Conservation (phyloP, 1,284 basidiomycete species). For the Ceratobasidium sp. region DNA sequence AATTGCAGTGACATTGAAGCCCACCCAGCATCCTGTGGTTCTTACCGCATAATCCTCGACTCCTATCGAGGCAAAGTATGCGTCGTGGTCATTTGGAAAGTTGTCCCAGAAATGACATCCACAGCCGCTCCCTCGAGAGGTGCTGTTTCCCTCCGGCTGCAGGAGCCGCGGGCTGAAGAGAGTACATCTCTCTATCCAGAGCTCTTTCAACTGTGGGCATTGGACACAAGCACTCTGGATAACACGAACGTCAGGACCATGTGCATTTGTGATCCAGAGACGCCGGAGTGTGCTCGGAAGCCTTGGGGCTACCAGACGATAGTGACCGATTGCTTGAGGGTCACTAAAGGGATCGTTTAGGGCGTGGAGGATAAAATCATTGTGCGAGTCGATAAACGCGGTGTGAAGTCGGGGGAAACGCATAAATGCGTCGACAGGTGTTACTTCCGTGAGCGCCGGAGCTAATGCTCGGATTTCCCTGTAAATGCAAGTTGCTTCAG, state of each 20-base stretch:
- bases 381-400: conserved; percentile 24
- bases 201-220: conserved; percentile 19
- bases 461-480: conserved; percentile 23
- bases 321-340: conserved; percentile 11
- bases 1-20: neutral
- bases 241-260: conserved; percentile 24
- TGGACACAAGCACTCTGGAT: conserved; percentile 9
- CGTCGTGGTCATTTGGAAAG: conserved; percentile 29
- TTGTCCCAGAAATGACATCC: conserved; percentile 16
- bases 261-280: conserved; percentile 13
- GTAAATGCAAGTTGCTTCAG: neutral
- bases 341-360: neutral
- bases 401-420: conserved; percentile 18
- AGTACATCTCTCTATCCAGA: conserved; percentile 25
- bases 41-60: conserved; percentile 33
- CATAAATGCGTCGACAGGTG: conserved; percentile 3
- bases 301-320: conserved; percentile 11
- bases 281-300: conserved; percentile 23
- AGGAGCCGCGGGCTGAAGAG: conserved; percentile 17
- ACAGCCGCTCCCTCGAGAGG: neutral
- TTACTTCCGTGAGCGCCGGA: neutral
- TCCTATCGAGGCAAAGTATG: conserved; percentile 31
- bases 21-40: neutral
- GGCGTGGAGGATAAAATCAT: conserved; percentile 13
- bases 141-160: neutral